phyloP scores from a whole-genome alignment of 768 basidiomycete genomes.

The Agrocybe pediades region DNA sequence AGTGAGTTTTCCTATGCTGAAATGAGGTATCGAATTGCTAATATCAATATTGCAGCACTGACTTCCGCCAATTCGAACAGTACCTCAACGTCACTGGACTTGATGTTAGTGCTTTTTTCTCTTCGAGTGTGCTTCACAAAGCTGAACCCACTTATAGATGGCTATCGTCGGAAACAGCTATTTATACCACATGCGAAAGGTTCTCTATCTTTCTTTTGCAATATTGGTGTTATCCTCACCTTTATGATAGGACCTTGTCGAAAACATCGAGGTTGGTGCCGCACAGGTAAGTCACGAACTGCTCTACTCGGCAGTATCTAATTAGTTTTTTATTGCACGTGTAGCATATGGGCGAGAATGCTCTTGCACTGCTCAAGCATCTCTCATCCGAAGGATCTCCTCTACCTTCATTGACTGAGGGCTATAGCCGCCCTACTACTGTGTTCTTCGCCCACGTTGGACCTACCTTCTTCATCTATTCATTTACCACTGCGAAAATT shows the following conservation, averaged over 20 bases:
- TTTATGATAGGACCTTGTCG: conserved; percentile 63
- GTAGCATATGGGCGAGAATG: conserved; percentile 89
- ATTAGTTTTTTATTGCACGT: conserved; percentile 29
- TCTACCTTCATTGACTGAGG: conserved; percentile 59
- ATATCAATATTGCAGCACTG: conserved; percentile 60
- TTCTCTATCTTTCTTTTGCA: conserved; percentile 23
- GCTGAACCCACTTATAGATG: conserved; percentile 53
- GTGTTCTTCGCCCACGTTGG: conserved; percentile 81
- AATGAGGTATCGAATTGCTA: background rate
- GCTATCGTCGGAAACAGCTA: conserved; percentile 92
- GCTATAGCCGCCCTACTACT: conserved; percentile 56
- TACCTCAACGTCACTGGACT: conserved; percentile 91
- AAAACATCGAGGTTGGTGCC: conserved; percentile 83
- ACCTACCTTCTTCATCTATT: conserved; percentile 70
- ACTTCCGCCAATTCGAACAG: conserved; percentile 91
- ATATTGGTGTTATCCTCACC: background rate
- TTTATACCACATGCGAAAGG: conserved; percentile 91
- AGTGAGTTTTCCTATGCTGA: conserved; percentile 53
- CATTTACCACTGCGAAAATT: conserved; percentile 68
- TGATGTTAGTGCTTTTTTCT: conserved; percentile 58
- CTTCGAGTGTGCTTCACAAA: background rate
- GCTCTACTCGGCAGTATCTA: conserved; percentile 1
- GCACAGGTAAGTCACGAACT: conserved; percentile 46
- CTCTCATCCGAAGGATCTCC: conserved; percentile 73
- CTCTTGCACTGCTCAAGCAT: conserved; percentile 74